Evolutionary conservation across 805 yeast species (phyloP).

Genomic region (Barnettozyma pratensis): DNA sequence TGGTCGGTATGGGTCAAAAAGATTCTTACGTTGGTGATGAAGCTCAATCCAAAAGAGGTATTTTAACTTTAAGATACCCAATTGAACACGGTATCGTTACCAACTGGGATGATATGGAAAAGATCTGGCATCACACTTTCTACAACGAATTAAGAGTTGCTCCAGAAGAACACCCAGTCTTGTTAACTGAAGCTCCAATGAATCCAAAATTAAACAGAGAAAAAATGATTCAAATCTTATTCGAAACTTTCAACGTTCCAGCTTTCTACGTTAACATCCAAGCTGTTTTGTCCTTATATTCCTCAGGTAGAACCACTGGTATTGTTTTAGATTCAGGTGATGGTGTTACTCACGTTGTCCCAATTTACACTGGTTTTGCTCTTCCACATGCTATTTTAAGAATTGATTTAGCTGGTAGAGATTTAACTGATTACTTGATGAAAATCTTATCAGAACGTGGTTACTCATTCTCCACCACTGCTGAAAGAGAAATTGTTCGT

Average conservation of each 20-base stretch:
- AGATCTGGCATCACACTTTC: conserved; percentile 99
- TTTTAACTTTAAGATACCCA: conserved; percentile 96
- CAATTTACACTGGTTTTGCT: conserved; percentile 99
- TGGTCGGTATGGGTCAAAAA: conserved; percentile 99
- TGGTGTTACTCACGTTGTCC: conserved; percentile 99
- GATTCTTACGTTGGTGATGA: conserved; percentile 99
- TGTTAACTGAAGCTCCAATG: conserved; percentile 99
- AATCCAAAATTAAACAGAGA: conserved; percentile 99
- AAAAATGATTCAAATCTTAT: conserved; percentile 99
- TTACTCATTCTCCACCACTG: conserved; percentile 97
- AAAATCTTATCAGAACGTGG: conserved; percentile 98
- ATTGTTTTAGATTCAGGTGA: conserved; percentile 99
- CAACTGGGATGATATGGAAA: conserved; percentile 99
- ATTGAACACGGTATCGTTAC: conserved; percentile 99
- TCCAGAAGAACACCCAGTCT: conserved; percentile 99
- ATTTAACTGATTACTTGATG: conserved; percentile 98
- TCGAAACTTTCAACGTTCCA: conserved; percentile 98
- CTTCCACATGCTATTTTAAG: conserved; percentile 98
- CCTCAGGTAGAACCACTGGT: conserved; percentile 99
- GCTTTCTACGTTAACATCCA: conserved; percentile 98
- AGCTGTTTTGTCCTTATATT: conserved; percentile 96
- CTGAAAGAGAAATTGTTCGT: conserved; percentile 94
- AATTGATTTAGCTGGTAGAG: conserved; percentile 99
- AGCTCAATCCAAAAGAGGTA: conserved; percentile 99
- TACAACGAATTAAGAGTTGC: conserved; percentile 99